Evolutionary conservation across 352 stramenopile genomes (phyloP).

Genomic region (Globisporangium cylindrosporum): DNA sequence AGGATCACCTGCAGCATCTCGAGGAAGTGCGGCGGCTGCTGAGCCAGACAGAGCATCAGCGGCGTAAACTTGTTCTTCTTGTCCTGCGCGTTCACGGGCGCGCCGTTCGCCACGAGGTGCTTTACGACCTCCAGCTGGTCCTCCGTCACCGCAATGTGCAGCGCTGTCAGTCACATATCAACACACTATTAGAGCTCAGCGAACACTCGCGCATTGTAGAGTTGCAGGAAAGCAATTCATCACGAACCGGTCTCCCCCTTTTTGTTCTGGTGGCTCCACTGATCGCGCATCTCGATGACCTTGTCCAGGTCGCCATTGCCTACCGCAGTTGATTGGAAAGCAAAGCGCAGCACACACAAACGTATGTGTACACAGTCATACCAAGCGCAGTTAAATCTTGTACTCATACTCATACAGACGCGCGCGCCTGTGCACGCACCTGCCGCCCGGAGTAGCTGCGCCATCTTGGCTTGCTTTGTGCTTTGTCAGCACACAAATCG

Average conservation of each 20-base stretch:
- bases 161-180: slow-evolving; percentile 25
- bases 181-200: background rate
- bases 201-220: background rate
- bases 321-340: slow-evolving; percentile 13
- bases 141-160: slow-evolving; percentile 71
- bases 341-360: background rate
- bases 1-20: slow-evolving; percentile 64
- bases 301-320: slow-evolving; percentile 72
- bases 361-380: background rate
- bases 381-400: background rate
- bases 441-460: slow-evolving; percentile 44
- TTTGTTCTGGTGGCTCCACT: slow-evolving; percentile 80
- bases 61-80: slow-evolving; percentile 79
- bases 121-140: slow-evolving; percentile 71
- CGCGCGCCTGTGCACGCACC: slow-evolving; percentile 14
- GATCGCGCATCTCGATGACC: slow-evolving; percentile 58
- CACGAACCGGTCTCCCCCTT: slow-evolving; percentile 71
- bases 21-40: slow-evolving; percentile 61
- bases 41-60: slow-evolving; percentile 70
- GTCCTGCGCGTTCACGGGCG: slow-evolving; percentile 66
- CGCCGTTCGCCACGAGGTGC: slow-evolving; percentile 64
- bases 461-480: slow-evolving; percentile 24
- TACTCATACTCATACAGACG: background rate
- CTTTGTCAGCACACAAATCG: background rate
- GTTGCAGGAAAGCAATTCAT: too few species aligned